Percentiles rank a stretch among this genome's conserved stretches.
These are phyloP conservation scores for Hypomyces perniciosus DNA, from an alignment of 2,329 filamentous ascomycete genomes.

Conservation along the genomic window DNA sequence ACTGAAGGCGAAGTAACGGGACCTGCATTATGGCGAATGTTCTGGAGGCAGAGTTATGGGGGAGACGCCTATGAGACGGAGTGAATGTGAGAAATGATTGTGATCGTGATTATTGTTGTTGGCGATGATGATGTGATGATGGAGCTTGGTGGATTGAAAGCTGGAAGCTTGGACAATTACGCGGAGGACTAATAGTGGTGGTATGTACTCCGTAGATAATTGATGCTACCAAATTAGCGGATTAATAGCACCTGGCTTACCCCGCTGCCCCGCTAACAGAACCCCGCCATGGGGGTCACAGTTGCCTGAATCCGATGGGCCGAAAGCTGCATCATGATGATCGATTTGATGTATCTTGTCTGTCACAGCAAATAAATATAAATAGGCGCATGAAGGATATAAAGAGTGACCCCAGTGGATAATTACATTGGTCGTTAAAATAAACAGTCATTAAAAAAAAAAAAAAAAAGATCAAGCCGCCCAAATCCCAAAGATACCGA, in stretches of 20 bases:
- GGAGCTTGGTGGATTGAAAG: neutral
- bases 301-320: neutral
- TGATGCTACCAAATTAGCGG: too few relatives aligned
- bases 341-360: neutral
- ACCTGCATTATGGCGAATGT: constrained; percentile 52
- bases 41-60: neutral
- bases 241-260: constrained; percentile 1
- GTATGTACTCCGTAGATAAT: neutral
- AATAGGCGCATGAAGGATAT: too few relatives aligned
- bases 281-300: constrained; percentile 4
- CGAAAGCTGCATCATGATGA: neutral
- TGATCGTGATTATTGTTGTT: neutral
- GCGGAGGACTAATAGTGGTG: too few relatives aligned
- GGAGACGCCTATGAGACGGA: neutral
- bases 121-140: constrained; percentile 1
- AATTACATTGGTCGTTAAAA: neutral
- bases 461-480: neutral
- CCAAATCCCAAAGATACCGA: neutral
- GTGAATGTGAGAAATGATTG: neutral
- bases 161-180: neutral
- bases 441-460: neutral
- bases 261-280: constrained; percentile 8
- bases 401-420: too few relatives aligned
- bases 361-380: too few relatives aligned
- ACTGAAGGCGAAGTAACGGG: constrained; percentile 78